Evolutionary conservation across 1,139 yeast genomes (phyloP).

Genomic region (Yamadazyma siamensis): DNA sequence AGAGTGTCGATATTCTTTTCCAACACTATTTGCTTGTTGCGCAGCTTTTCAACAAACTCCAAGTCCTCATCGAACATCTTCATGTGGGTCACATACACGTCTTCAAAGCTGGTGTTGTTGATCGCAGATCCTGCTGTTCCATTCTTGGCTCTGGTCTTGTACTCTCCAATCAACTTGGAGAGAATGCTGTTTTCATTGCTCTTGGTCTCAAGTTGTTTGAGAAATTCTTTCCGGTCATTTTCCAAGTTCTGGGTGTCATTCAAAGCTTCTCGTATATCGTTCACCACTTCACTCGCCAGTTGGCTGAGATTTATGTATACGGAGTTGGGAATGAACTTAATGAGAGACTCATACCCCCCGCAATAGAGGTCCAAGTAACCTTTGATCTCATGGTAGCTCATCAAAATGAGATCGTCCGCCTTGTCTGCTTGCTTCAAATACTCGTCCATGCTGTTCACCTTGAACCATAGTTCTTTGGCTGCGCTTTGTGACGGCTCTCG

Average conservation of each 20-base stretch:
- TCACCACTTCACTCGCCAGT: slow-evolving; percentile 30
- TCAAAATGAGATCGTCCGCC: slow-evolving; percentile 55
- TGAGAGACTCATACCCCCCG: slow-evolving; percentile 40
- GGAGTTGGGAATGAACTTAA: slow-evolving; percentile 50
- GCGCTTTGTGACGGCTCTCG: slow-evolving; percentile 39
- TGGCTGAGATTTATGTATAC: slow-evolving; percentile 40
- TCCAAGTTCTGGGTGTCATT: slow-evolving; percentile 25
- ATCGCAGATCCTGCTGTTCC: not conserved
- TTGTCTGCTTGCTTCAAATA: slow-evolving; percentile 57
- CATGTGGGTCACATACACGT: slow-evolving; percentile 35
- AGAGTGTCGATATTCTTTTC: slow-evolving; percentile 42
- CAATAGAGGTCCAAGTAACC: slow-evolving; percentile 43
- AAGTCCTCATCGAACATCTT: slow-evolving; percentile 39
- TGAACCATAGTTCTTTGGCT: slow-evolving; percentile 31
- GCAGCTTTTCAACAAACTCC: slow-evolving; percentile 33
- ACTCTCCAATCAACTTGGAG: slow-evolving; percentile 48
- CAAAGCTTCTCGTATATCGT: slow-evolving; percentile 39
- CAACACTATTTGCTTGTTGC: slow-evolving; percentile 37
- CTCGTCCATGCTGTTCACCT: slow-evolving; percentile 40
- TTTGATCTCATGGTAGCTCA: slow-evolving; percentile 42
- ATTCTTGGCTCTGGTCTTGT: slow-evolving; percentile 19
- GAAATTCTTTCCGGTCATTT: slow-evolving; percentile 33
- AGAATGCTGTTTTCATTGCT: slow-evolving; percentile 47
- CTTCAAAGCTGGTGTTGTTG: slow-evolving; percentile 27
- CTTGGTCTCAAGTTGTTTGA: slow-evolving; percentile 42